Percentiles rank a stretch among this genome's conserved stretches.
phyloP scores from a whole-genome alignment of 495 filamentous ascomycete genomes.

The Aspergillus asperescens region DNA sequence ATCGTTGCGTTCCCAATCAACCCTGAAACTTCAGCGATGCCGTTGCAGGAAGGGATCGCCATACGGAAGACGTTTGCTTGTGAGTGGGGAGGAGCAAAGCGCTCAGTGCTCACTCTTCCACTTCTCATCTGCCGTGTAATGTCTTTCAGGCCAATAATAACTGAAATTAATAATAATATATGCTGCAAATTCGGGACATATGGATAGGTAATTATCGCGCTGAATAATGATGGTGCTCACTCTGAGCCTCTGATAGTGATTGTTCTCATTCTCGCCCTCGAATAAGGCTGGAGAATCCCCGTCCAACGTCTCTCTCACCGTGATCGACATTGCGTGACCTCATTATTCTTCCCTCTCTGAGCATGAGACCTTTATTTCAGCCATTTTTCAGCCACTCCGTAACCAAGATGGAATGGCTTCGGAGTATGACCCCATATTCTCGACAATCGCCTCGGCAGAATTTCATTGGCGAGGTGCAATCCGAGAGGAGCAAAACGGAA shows the following conservation, averaged over 20 bases:
- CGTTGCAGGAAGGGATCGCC: slow-evolving; percentile 33
- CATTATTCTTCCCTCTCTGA: slow-evolving; percentile 1
- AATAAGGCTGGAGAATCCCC: background rate
- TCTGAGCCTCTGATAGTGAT: background rate
- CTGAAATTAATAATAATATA: no score
- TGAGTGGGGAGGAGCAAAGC: slow-evolving; percentile 1
- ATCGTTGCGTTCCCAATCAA: no score
- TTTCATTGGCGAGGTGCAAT: background rate
- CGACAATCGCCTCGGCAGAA: slow-evolving; percentile 9
- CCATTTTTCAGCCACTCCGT: no score
- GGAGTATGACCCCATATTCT: slow-evolving; percentile 10
- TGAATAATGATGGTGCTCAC: no score
- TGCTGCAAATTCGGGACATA: background rate
- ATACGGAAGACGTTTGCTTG: slow-evolving; percentile 22
- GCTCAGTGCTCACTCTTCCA: slow-evolving; percentile 1
- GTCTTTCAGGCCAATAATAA: slow-evolving; percentile 8
- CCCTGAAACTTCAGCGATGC: slow-evolving; percentile 11
- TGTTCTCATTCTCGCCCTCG: background rate
- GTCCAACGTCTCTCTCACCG: slow-evolving; percentile 19
- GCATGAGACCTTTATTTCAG: slow-evolving; percentile 17
- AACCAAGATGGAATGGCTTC: slow-evolving; percentile 6
- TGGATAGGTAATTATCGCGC: background rate
- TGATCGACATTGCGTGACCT: slow-evolving; percentile 39
- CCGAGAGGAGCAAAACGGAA: background rate
- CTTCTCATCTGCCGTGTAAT: slow-evolving; percentile 6